Percentiles rank a stretch among this genome's conserved stretches.
Conservation (phyloP, 306 rosid species). For the Cicer yamashitae region DNA sequence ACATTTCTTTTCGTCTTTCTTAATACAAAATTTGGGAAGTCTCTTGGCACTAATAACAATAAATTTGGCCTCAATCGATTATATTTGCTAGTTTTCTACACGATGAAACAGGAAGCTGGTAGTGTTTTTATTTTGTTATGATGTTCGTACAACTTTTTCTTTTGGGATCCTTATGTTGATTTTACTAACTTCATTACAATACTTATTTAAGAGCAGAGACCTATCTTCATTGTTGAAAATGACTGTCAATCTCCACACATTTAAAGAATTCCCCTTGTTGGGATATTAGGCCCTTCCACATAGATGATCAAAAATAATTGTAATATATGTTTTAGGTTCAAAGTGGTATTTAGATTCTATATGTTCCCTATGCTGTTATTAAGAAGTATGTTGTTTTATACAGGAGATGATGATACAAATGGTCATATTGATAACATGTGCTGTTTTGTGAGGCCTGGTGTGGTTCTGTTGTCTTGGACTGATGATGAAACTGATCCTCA, state of each 20-base stretch:
- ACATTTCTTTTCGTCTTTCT: not conserved
- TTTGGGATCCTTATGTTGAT: slow-evolving; percentile 1
- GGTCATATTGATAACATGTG: slow-evolving; percentile 97
- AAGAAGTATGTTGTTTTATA: slow-evolving; percentile 32
- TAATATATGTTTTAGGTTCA: slow-evolving; percentile 27
- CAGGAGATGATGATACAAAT: slow-evolving; percentile 97
- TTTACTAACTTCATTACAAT: not conserved
- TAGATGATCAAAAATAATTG: slow-evolving; percentile 30
- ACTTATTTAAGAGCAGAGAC: not conserved
- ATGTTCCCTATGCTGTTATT: slow-evolving; percentile 25
- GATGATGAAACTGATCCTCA: slow-evolving; percentile 87
- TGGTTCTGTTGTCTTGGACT: slow-evolving; percentile 86
- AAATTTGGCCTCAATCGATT: not conserved
- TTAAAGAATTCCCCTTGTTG: slow-evolving; percentile 24
- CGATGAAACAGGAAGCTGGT: slow-evolving; percentile 6
- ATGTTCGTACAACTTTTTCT: slow-evolving; percentile 14
- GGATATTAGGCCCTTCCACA: slow-evolving; percentile 6
- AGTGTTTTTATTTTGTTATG: slow-evolving; percentile 21
- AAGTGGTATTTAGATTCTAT: slow-evolving; percentile 15
- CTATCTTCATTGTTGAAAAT: slow-evolving; percentile 18
- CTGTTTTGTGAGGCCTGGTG: slow-evolving; percentile 89
- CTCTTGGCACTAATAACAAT: not conserved
- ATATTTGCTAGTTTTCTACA: not conserved
- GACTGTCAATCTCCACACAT: slow-evolving; percentile 6
- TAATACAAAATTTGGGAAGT: slow-evolving; percentile 18